Conservation (phyloP, 495 filamentous ascomycete genomes). For the Penicillium lividum region DNA sequence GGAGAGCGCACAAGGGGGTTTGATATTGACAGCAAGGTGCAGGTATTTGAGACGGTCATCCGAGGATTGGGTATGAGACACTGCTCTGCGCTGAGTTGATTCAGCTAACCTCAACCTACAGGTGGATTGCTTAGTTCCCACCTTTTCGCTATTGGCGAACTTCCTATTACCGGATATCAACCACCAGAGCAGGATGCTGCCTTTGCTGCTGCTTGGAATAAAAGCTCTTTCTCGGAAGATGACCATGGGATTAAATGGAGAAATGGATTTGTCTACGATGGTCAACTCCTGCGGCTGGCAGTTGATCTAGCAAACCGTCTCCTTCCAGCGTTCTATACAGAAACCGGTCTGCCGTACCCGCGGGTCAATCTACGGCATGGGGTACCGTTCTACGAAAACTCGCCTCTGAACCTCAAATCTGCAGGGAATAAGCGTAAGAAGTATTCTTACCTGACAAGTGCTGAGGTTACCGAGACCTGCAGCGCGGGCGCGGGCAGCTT, state of each 20-base stretch:
- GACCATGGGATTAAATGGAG: constrained; percentile 65
- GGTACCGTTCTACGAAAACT: constrained; percentile 85
- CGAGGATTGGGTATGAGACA: constrained; percentile 65
- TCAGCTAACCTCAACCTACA: constrained; percentile 18
- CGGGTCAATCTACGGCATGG: constrained; percentile 91
- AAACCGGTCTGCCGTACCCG: constrained; percentile 91
- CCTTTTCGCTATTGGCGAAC: constrained; percentile 84
- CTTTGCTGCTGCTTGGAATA: constrained; percentile 45
- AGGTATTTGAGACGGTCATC: constrained; percentile 98
- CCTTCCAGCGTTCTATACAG: constrained; percentile 85
- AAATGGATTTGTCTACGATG: constrained; percentile 81
- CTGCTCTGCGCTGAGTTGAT: background rate
- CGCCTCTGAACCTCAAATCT: constrained; percentile 57
- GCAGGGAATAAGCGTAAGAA: constrained; percentile 15
- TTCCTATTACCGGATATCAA: constrained; percentile 78
- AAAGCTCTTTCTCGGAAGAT: constrained; percentile 30
- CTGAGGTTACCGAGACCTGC: constrained; percentile 92
- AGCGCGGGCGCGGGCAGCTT: constrained; percentile 94
- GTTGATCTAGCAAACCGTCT: constrained; percentile 79
- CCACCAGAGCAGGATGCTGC: constrained; percentile 41
- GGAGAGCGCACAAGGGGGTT: constrained; percentile 81
- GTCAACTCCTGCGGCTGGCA: constrained; percentile 83
- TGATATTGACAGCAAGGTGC: constrained; percentile 95
- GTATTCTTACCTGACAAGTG: constrained; percentile 24
- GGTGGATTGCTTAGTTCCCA: constrained; percentile 89